Conservation (phyloP, 257 asterid genomes). For the Cruciata laevipes region DNA sequence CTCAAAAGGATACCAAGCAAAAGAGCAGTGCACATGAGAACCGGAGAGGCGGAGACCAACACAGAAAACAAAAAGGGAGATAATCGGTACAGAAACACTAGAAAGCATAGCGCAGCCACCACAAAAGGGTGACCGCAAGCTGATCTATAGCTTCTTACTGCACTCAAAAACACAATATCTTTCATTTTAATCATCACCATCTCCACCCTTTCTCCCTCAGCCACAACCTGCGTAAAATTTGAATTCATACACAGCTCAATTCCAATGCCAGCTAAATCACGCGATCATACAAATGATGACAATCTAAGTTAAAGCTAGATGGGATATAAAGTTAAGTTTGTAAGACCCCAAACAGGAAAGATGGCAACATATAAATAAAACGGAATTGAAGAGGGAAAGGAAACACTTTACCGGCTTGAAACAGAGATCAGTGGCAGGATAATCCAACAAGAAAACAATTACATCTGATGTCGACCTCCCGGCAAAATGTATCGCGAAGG, state of each 20-base stretch:
- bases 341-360: constrained; percentile 21
- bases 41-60: constrained; percentile 72
- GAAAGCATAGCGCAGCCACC: constrained; percentile 58
- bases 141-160: constrained; percentile 43
- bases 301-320: constrained; percentile 16
- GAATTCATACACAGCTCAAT: constrained; percentile 25
- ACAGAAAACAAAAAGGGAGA: constrained; percentile 68
- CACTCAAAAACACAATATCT: constrained; percentile 41
- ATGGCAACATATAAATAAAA: not conserved
- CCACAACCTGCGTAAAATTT: constrained; percentile 34
- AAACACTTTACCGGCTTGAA: constrained; percentile 21
- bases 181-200: constrained; percentile 48
- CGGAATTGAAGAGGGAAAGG: not conserved
- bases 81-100: constrained; percentile 55
- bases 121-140: constrained; percentile 70
- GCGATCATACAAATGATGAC: constrained; percentile 9
- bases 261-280: constrained; percentile 21
- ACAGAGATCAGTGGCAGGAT: constrained; percentile 17
- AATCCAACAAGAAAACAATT: constrained; percentile 3
- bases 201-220: constrained; percentile 40
- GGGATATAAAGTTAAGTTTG: constrained; percentile 22
- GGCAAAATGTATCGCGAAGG: not conserved
- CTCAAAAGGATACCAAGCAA: constrained; percentile 83
- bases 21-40: constrained; percentile 77
- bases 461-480: constrained; percentile 5